Evolutionary conservation across 2,329 filamentous ascomycete genomes (phyloP), one percentile per base, ranked within the genome.

Genomic region (Nothophoma quercina): DNA sequence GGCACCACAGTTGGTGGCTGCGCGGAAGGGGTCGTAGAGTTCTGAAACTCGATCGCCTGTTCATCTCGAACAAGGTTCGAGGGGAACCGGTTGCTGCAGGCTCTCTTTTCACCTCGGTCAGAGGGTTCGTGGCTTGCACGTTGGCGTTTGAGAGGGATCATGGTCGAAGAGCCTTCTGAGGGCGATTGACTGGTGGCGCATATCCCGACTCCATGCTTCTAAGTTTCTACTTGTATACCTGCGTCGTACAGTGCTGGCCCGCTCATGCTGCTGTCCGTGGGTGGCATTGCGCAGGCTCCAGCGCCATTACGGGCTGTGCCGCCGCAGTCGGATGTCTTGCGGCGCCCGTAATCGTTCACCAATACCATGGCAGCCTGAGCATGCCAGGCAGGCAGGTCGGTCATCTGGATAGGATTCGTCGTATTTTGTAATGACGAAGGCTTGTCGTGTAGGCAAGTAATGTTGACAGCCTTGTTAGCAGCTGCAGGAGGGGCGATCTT

Each of bases 191-290:
- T 7, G 16, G 3, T 13, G 16, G 7, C 6, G 9, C 22, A 40
- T 48, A 9, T 12, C 9, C 15, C 25, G 8, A 7, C 10, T 22
- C 35, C 30, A 13, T 43, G 35, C 33, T 15, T 40, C 21, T 23
- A 30, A 44, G 29, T n/a, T 35, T 21, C 33, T 54, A 48, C 44
- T 44, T 41, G 48, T 52, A 51, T 51, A 54, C 56, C 44, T 38
- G 30, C 30, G 39, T 40, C 26, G 40, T 26, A 54, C 44, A 28
- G 39, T 21, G 26, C 45, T 16, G 10, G n/a, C 44, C 36, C 12
- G 34, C 30, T 35, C 35, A 47, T 51, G 43, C 22, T 44, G 22
- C 10, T 35, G 26, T 39, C 42, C 36, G 28, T 23, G 22, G 21
- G n/a, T n/a, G 33, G 33, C 41, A 52, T 35, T 23, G 29, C 34